Percentiles rank a stretch among this genome's conserved stretches.
phyloP scores from a whole-genome alignment of 169 alveolate species.

The Toxoplasma gondii region DNA sequence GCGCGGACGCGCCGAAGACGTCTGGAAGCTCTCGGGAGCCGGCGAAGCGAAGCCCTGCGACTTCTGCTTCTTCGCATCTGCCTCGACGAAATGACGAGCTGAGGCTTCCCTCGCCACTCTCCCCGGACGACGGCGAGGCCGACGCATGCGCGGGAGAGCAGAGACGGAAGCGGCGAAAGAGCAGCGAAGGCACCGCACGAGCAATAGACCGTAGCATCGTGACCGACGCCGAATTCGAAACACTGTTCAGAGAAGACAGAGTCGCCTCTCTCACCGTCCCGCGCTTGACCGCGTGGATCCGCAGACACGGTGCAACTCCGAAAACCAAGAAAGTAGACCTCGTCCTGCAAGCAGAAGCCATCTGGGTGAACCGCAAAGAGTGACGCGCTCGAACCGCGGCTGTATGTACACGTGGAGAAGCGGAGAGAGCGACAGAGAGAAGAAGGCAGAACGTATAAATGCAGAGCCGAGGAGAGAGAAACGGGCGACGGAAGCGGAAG shows the following conservation, averaged over 20 bases:
- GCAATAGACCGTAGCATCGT: not conserved
- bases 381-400: not conserved
- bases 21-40: not conserved
- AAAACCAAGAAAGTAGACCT: not conserved
- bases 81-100: not conserved
- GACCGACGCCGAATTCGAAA: not conserved
- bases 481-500: too few relatives aligned
- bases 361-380: not conserved
- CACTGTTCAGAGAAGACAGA: not conserved
- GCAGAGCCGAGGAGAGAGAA: too few relatives aligned
- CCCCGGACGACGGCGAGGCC: not conserved
- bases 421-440: too few relatives aligned
- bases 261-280: not conserved
- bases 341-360: not conserved
- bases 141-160: not conserved
- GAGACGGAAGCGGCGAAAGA: not conserved
- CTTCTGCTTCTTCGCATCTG: not conserved
- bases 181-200: not conserved
- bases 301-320: not conserved
- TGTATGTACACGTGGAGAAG: too few relatives aligned
- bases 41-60: not conserved
- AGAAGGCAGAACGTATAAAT: too few relatives aligned
- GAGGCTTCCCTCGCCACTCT: not conserved
- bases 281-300: slow-evolving; percentile 26
- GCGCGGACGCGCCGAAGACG: not conserved